A percentile compares a stretch with the other conserved stretches of the same genome.
Evolutionary conservation across 352 stramenopile species (phyloP).

Genomic region (Pythium rhizo-oryzae): DNA sequence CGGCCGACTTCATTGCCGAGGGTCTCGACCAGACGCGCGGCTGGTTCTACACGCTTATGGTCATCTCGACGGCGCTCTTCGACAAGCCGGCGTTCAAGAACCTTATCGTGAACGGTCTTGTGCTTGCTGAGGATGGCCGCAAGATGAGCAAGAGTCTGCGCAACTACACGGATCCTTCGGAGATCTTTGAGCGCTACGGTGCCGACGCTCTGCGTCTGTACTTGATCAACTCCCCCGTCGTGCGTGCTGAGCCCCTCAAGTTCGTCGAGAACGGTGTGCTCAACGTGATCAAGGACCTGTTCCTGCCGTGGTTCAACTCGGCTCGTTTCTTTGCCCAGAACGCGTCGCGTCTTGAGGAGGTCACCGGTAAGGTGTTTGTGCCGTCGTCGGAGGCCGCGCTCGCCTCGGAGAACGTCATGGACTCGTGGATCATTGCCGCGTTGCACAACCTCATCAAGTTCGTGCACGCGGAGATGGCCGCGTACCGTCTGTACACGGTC

Average conservation of each 20-base stretch:
- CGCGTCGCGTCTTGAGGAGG: conserved; percentile 91
- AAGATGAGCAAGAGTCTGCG: conserved; percentile 99
- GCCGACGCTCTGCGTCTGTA: conserved; percentile 99
- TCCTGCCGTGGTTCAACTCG: conserved; percentile 99
- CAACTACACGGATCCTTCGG: conserved; percentile 97
- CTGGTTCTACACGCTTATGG: conserved; percentile 99
- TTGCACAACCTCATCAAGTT: conserved; percentile 98
- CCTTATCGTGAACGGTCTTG: conserved; percentile 99
- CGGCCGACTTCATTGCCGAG: conserved; percentile 99
- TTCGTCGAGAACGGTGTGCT: conserved; percentile 97
- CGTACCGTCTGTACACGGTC: conserved; percentile 99
- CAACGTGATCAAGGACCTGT: conserved; percentile 98
- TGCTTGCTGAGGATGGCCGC: conserved; percentile 97
- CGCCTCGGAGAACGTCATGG: conserved; percentile 96
- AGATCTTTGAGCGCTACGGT: conserved; percentile 97
- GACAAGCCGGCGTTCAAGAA: conserved; percentile 99
- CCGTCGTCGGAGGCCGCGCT: conserved; percentile 87
- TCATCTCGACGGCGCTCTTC: conserved; percentile 98
- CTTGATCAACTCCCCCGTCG: conserved; percentile 99
- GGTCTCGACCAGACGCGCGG: conserved; percentile 99
- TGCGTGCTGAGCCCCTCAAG: conserved; percentile 97
- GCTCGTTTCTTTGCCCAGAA: conserved; percentile 99
- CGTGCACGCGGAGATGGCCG: conserved; percentile 97
- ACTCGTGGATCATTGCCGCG: conserved; percentile 99
- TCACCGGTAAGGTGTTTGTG: conserved; percentile 87